A percentile compares a stretch with the other conserved stretches of the same genome.
Evolutionary conservation across 1,284 basidiomycete genomes (phyloP).

Genomic region (Boletellus sp.): DNA sequence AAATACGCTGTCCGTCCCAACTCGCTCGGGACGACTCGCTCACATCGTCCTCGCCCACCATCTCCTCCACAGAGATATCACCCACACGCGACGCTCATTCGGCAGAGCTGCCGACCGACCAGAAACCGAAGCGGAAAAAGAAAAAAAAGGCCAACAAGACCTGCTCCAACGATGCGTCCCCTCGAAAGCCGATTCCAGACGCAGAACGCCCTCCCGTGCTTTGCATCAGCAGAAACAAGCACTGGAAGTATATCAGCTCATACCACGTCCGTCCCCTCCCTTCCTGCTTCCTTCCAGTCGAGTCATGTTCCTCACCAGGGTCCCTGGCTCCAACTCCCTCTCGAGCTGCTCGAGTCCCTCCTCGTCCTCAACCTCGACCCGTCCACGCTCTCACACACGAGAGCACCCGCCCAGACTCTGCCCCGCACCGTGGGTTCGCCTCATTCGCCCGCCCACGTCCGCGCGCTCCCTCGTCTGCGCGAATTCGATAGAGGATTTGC

Average conservation of each 20-base stretch:
- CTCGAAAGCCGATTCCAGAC: conserved; percentile 30
- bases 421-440: conserved; percentile 4
- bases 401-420: conserved; percentile 37
- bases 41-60: neutral
- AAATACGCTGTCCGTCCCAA: neutral
- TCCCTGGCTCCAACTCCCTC: conserved; percentile 81
- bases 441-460: conserved; percentile 26
- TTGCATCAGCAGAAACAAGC: conserved; percentile 81
- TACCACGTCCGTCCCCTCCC: conserved; percentile 63
- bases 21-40: neutral
- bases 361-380: conserved; percentile 73
- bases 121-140: conserved; percentile 53
- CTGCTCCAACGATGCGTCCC: conserved; percentile 19
- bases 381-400: conserved; percentile 49
- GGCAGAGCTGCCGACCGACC: conserved; percentile 4
- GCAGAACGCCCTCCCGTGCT: conserved; percentile 53
- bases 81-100: neutral
- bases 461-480: conserved; percentile 24
- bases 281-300: neutral
- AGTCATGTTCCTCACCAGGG: conserved; percentile 47
- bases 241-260: conserved; percentile 84
- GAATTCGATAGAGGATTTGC: conserved; percentile 43
- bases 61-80: neutral
- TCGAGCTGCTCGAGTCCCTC: conserved; percentile 78
- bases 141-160: conserved; percentile 64